These are phyloP conservation scores for Amanita subjunquillea DNA, from an alignment of 768 basidiomycete species.

Conservation along the genomic window DNA sequence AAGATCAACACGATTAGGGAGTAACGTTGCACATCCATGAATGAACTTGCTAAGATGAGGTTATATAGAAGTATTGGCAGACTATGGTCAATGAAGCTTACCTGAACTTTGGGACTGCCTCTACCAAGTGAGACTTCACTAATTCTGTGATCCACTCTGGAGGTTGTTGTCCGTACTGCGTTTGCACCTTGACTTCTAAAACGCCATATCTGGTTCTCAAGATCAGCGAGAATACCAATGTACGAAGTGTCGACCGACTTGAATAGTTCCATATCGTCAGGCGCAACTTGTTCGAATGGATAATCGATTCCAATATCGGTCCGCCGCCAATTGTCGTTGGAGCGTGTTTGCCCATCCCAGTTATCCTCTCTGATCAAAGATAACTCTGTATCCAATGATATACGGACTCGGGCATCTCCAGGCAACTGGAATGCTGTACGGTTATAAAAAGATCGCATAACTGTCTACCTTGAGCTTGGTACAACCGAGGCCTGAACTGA, in stretches of 20 bases:
- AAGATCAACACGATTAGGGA: constrained; percentile 88
- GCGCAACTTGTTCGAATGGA: constrained; percentile 70
- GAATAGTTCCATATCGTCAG: constrained; percentile 87
- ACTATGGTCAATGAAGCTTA: constrained; percentile 13
- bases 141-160: constrained; percentile 95
- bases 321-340: constrained; percentile 87
- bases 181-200: constrained; percentile 95
- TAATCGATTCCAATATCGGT: constrained; percentile 89
- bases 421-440: constrained; percentile 98
- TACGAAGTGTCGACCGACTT: constrained; percentile 36
- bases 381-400: constrained; percentile 95
- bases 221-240: not conserved
- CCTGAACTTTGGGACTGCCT: constrained; percentile 98
- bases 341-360: constrained; percentile 77
- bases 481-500: constrained; percentile 5
- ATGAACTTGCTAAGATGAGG: constrained; percentile 68
- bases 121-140: constrained; percentile 91
- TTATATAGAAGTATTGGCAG: constrained; percentile 1
- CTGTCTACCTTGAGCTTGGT: constrained; percentile 24
- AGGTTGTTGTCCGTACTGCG: constrained; percentile 90
- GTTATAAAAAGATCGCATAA: constrained; percentile 97
- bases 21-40: constrained; percentile 88
- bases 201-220: constrained; percentile 61
- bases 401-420: constrained; percentile 96
- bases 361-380: constrained; percentile 94